Evolutionary conservation across 768 basidiomycete genomes (phyloP), one percentile per base, ranked within the genome.

Genomic region (Boletus edulis): DNA sequence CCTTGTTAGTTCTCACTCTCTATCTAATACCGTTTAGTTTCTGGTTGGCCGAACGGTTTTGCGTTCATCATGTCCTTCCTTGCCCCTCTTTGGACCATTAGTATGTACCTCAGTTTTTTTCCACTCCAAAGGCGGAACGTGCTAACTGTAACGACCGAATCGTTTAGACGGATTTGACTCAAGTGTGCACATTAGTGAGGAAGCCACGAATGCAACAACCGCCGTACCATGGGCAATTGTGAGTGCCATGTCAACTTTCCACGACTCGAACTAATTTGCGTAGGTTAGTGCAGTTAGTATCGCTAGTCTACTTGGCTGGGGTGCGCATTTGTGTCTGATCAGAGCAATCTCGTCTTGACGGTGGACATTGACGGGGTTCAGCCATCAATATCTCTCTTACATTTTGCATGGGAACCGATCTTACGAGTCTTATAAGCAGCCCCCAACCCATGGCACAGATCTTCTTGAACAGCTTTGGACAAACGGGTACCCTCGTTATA

Each of bases 151-250:
- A 20, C 9, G 9, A 43, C 5, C 15, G 34, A 24, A 38, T 8
- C n/a, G 3, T 44, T 15, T 20, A 76, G 76, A 70, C 40, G 66
- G 71, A 13, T 83, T 81, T 60, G 82, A 83, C 57, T 76, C 77
- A 3, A 72, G 72, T 43, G 77, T 82, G 1, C 81, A 82, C 56
- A 81, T 82, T 34, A 81, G 79, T 46, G 78, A 83, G 61, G 76
- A 83, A 60, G 80, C 81, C 6, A 67, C 73, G 2, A 84, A 85
- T 56, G 83, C 83, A 18, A 76, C 76, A 29, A 73, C 69, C 0
- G 81, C 82, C 0, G 82, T 84, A 5, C 83, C 83, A 0, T 80
- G 76, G 75, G 82, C 82, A 13, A 84, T 84, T 31, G 73, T 85
- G 22, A 71, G 71, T 29, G 5, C 14, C 12, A 0, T 7, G 1